Base-by-base conservation (phyloP, 495 filamentous ascomycete genomes). In the Chaetomium cochliodes region DNA sequence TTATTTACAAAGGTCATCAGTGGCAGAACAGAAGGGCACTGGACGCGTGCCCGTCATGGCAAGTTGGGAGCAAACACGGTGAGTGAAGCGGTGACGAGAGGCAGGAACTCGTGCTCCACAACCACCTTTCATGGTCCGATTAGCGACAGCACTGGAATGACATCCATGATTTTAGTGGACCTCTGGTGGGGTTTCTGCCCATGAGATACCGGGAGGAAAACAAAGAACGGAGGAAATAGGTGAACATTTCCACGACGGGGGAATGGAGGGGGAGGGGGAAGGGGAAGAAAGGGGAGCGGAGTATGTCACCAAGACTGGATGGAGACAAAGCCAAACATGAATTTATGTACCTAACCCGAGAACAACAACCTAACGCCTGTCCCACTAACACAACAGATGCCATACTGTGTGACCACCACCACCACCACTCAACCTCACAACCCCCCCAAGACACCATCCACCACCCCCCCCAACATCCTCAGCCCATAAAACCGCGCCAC, bases 401-500 rank as follows among this genome's bases (percentile, higher is more conserved):
- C 7, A 4, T 18, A 5, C 44, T 12, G 15, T 20, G 5, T 47
- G 1, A 18, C 8, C 28, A 5, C 9, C n/a, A n/a, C n/a, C n/a
- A n/a, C n/a, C n/a, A n/a, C 2, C 15, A 50, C 41, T 16, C 15
- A 15, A 1, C 1, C 44, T 69, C 44, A 82, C 57, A 82, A 60
- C 46, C 68, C 74, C 42, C 60, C 76, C 49, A 74, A 59, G 26
- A 92, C 82, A 58, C 85, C 88, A 62, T 80, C 83, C 5, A 92
- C 88, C 28, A 96, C 88, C 59, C 79, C 84, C 65, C 83, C 85
- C 70, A 98, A 74, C 86, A 98, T 90, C 74, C 85, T 85, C 68
- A 98, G 80, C 37, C 85, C 87, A 79, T 93, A 94, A 70, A 86
- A 89, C 68, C 80, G 82, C 57, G 90, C 92, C 46, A 93, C 92